These are phyloP conservation scores for Fusarium agapanthi DNA, from an alignment of 2,329 filamentous ascomycete species.

Conservation along the genomic window DNA sequence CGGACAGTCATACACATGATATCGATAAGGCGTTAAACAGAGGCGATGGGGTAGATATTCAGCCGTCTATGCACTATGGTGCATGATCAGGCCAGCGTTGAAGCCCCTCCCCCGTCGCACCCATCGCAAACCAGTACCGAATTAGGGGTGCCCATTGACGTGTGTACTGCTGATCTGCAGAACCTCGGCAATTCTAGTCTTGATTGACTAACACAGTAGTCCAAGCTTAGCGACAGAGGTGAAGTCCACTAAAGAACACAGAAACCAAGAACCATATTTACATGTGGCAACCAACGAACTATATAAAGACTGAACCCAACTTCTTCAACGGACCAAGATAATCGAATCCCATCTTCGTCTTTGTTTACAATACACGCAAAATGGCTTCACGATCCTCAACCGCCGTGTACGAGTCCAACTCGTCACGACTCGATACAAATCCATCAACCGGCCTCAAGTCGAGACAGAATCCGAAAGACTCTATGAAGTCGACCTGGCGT, in stretches of 20 bases:
- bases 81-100: neutral
- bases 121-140: neutral
- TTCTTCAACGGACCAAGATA: neutral
- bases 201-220: neutral
- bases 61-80: neutral
- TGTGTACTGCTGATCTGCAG: neutral
- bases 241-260: neutral
- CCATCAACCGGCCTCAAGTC: neutral
- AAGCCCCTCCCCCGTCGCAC: neutral
- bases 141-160: neutral
- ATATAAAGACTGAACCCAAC: neutral
- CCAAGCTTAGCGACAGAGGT: neutral
- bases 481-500: neutral
- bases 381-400: constrained; percentile 1
- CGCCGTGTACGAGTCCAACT: neutral
- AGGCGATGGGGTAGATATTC: neutral
- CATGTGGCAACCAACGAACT: neutral
- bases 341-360: neutral
- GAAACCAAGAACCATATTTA: neutral
- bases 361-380: neutral
- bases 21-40: too few relatives aligned
- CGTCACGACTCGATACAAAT: neutral
- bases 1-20: rapidly evolving
- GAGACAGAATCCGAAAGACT: neutral
- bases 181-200: neutral